These are phyloP conservation scores for Coelastrella sp. DNA, from an alignment of 139 green algal species.

Conservation along the genomic window DNA sequence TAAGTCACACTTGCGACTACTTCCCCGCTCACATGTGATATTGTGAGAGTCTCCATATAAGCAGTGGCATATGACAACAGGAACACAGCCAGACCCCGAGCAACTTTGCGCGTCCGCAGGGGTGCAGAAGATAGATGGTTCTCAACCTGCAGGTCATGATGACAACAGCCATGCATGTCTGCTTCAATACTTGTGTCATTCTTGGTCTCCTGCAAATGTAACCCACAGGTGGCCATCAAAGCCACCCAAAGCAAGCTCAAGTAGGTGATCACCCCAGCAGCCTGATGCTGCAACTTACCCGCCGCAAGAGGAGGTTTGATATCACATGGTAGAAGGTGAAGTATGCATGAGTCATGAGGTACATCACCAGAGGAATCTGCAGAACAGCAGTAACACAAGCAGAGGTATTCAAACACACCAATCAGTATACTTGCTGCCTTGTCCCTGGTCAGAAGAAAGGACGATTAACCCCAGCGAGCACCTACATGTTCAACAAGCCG, in stretches of 20 bases:
- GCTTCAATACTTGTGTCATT: too few relatives aligned
- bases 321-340: conserved; percentile 98
- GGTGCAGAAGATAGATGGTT: conserved; percentile 45
- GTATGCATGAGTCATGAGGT: conserved; percentile 99
- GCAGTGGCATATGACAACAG: conserved; percentile 91
- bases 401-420: background rate
- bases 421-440: background rate
- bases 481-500: too few relatives aligned
- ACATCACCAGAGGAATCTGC: conserved; percentile 94
- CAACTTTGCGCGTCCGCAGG: conserved; percentile 41
- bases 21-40: conserved; percentile 77
- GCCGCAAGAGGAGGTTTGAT: conserved; percentile 90
- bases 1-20: too few relatives aligned
- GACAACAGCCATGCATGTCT: background rate
- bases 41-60: conserved; percentile 96
- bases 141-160: conserved; percentile 52
- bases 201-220: too few relatives aligned
- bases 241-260: too few relatives aligned
- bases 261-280: too few relatives aligned
- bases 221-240: too few relatives aligned
- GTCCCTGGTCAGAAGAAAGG: too few relatives aligned
- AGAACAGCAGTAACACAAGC: background rate
- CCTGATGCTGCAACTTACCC: conserved; percentile 48
- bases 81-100: conserved; percentile 76
- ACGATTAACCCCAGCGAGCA: too few relatives aligned